Evolutionary conservation across 2,329 filamentous ascomycete genomes (phyloP), one percentile per base, ranked within the genome.

Genomic region (Colletotrichum zoysiae): DNA sequence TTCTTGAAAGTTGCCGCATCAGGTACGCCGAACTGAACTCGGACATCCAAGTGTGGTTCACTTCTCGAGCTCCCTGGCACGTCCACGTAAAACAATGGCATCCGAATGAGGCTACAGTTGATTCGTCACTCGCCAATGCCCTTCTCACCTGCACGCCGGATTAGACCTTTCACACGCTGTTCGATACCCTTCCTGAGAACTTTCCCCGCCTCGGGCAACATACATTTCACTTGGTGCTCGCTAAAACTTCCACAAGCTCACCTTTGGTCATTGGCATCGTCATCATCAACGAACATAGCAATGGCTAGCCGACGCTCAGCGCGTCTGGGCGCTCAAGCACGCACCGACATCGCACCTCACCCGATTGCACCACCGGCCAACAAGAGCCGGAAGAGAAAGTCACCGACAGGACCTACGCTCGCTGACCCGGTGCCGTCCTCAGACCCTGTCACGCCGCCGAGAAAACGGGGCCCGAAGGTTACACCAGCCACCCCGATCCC

Each of bases 301-400:
- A 74, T 61, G 42, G 76, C 75, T 20, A 81, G 79, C 59, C 79
- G 82, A 50, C 79, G 81, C 30, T 84, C 82, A 3, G 80, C 84
- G 14, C 83, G 85, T 50, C 79, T 87, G 35, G 82, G 79, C 72
- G 78, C 78, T n/a, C 74, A 77, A 64, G 72, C 70, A 20, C 73
- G 76, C 16, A 73, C 66, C 23, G 73, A 72, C 16, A 55, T 33
- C 53, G 60, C 74, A 23, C 65, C 76, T 18, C 64, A 74, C 33
- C 33, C 65, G 5, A 74, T 77, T 65, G 67, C 76, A 20, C 75
- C 78, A 0, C 66, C 76, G 33, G 67, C 72, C 11, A 64, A 76
- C 61, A 75, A 62, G 50, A 73, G 71, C 46, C 75, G 79, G 42
- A 85, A 83, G 76, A 81, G 84, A 74, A 82, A 82, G 71, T 71